phyloP scores from a whole-genome alignment of 1,284 basidiomycete genomes.

The Inonotus hispidus region DNA sequence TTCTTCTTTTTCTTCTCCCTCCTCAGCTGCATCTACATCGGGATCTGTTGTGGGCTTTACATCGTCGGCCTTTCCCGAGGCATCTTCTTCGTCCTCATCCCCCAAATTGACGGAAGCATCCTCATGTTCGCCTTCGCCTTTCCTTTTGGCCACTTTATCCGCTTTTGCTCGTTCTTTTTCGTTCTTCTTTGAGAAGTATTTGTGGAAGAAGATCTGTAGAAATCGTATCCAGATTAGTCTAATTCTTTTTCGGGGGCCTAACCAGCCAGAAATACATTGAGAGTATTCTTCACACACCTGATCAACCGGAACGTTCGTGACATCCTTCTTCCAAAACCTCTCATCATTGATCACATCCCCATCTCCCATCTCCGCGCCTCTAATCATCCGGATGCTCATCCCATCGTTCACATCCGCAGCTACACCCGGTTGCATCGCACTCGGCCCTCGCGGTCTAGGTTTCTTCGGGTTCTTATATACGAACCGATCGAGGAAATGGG shows the following conservation, averaged over 20 bases:
- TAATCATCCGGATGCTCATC: conserved; percentile 63
- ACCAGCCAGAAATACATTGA: background rate
- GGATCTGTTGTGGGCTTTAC: conserved; percentile 22
- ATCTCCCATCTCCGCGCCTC: conserved; percentile 51
- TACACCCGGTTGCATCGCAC: conserved; percentile 94
- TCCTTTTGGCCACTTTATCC: conserved; percentile 40
- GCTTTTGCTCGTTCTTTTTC: conserved; percentile 45
- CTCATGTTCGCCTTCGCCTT: conserved; percentile 32
- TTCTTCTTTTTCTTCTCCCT: conserved; percentile 29
- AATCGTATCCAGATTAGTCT: conserved; percentile 6
- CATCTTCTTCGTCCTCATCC: conserved; percentile 27
- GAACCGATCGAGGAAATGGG: conserved; percentile 85
- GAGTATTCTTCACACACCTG: conserved; percentile 49
- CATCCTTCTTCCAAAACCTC: conserved; percentile 70
- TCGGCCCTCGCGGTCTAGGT: conserved; percentile 65
- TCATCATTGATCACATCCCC: conserved; percentile 70
- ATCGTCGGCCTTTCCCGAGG: conserved; percentile 7
- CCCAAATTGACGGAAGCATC: conserved; percentile 36
- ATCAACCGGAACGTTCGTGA: conserved; percentile 81
- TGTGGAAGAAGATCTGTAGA: conserved; percentile 60
- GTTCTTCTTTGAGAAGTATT: conserved; percentile 60
- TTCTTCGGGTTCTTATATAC: conserved; percentile 98
- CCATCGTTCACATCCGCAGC: conserved; percentile 45
- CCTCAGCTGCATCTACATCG: conserved; percentile 30
- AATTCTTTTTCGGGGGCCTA: conserved; percentile 6